A percentile compares a stretch with the other conserved stretches of the same genome.
phyloP scores from a whole-genome alignment of 176 grass and related monocot genomes.

The Cocos nucifera region DNA sequence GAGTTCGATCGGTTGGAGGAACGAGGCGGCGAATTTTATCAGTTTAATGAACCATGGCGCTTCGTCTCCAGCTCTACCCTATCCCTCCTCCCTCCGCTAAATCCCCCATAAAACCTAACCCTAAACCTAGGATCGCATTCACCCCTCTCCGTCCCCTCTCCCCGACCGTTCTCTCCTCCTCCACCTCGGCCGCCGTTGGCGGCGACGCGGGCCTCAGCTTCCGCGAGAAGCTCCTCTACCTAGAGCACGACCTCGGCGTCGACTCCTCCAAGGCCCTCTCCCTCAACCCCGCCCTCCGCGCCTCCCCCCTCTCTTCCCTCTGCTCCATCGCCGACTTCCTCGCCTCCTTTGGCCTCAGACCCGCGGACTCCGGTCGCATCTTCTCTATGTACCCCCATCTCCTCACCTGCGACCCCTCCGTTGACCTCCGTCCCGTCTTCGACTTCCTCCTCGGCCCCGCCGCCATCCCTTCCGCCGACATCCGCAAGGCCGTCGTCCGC shows the following conservation, averaged over 20 bases:
- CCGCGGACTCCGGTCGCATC: constrained; percentile 9
- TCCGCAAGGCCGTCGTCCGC: constrained; percentile 15
- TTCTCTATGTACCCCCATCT: constrained; percentile 19
- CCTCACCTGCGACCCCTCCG: constrained; percentile 18
- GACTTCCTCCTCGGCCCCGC: constrained; percentile 15
- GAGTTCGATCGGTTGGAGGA: too few species aligned
- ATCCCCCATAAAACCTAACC: neutral
- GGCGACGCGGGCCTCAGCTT: constrained; percentile 18
- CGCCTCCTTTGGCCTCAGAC: constrained; percentile 10
- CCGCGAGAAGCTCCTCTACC: constrained; percentile 23
- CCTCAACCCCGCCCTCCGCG: constrained; percentile 18
- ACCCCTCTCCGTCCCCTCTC: neutral
- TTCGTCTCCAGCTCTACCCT: constrained; percentile 7
- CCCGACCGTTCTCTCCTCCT: neutral
- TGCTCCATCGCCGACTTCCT: neutral
- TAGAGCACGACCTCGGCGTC: constrained; percentile 13
- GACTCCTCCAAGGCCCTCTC: constrained; percentile 3
- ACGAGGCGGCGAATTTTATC: too few species aligned
- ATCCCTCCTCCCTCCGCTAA: neutral
- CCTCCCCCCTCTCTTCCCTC: constrained; percentile 8
- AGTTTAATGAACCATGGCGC: neutral
- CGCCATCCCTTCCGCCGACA: constrained; percentile 11
- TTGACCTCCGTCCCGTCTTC: constrained; percentile 3
- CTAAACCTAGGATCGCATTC: constrained; percentile 2
- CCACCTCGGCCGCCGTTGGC: neutral